These are phyloP conservation scores for Beauveria asiatica DNA, from an alignment of 2,329 filamentous ascomycete genomes.

Conservation along the genomic window DNA sequence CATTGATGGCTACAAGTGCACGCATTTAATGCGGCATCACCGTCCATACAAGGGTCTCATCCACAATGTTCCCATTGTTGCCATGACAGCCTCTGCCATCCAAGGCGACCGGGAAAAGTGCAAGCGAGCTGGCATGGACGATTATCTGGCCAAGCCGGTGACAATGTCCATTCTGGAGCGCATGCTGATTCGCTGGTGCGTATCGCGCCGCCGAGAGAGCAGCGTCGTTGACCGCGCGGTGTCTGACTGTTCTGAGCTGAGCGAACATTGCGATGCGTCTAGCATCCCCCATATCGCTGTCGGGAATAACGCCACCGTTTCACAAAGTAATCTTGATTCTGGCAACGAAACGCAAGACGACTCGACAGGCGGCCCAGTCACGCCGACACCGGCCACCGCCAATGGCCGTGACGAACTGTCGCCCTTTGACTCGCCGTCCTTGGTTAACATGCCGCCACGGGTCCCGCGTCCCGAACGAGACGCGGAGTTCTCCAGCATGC, in stretches of 20 bases:
- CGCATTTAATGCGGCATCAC: slow-evolving; percentile 62
- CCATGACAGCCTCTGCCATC: slow-evolving; percentile 75
- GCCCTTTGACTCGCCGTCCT: slow-evolving; percentile 30
- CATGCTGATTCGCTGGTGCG: slow-evolving; percentile 64
- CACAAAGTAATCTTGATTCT: slow-evolving; percentile 8
- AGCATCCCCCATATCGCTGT: slow-evolving; percentile 31
- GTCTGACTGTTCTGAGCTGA: slow-evolving; percentile 39
- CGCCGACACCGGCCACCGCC: slow-evolving; percentile 31
- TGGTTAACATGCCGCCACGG: slow-evolving; percentile 25
- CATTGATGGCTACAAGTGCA: slow-evolving; percentile 70
- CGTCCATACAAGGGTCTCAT: slow-evolving; percentile 53
- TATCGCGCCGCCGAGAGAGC: slow-evolving; percentile 20
- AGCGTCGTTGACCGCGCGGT: slow-evolving; percentile 20
- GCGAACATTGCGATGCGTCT: slow-evolving; percentile 34
- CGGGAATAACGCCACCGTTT: slow-evolving; percentile 12
- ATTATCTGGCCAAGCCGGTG: slow-evolving; percentile 66
- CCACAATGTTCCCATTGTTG: slow-evolving; percentile 61
- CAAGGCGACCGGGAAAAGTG: slow-evolving; percentile 71
- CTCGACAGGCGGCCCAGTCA: slow-evolving; percentile 25
- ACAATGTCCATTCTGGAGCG: slow-evolving; percentile 58
- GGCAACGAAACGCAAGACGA: slow-evolving; percentile 18
- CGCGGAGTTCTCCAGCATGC: slow-evolving; percentile 33
- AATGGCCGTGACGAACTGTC: slow-evolving; percentile 32
- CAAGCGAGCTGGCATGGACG: slow-evolving; percentile 65
- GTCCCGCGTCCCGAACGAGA: slow-evolving; percentile 28